phyloP scores from a whole-genome alignment of 2,329 filamentous ascomycete genomes.

The Penicillium crustosum region DNA sequence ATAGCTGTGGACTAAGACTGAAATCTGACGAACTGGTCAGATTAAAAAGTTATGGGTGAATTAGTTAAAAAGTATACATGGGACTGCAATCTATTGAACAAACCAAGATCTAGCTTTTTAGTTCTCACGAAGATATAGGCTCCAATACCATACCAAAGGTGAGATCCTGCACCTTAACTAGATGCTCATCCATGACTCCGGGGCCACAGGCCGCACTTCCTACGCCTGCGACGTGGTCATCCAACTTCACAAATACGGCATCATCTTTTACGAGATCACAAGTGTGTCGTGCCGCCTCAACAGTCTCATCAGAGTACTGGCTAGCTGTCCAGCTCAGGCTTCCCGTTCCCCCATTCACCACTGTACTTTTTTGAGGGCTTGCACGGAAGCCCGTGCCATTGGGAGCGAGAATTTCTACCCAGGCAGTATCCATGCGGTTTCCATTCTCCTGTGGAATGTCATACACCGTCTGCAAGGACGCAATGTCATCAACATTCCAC shows the following conservation, averaged over 20 bases:
- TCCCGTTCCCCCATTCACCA: neutral
- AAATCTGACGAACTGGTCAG: too few species aligned
- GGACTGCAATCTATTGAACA: neutral
- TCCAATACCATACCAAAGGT: constrained; percentile 7
- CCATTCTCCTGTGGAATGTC: constrained; percentile 30
- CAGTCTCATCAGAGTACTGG: constrained; percentile 2
- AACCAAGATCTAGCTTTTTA: neutral
- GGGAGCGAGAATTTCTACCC: constrained; percentile 15
- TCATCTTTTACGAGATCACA: constrained; percentile 7
- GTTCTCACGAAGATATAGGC: neutral
- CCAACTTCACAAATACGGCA: constrained; percentile 5
- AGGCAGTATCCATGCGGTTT: constrained; percentile 25
- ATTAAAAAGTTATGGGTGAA: too few species aligned
- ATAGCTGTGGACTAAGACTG: too few species aligned
- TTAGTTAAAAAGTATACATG: too few species aligned
- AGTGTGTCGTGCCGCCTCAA: constrained; percentile 7
- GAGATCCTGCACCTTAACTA: constrained; percentile 8
- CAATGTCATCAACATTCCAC: constrained; percentile 12
- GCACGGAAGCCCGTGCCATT: constrained; percentile 13
- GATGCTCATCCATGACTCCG: constrained; percentile 4
- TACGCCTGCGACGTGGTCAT: constrained; percentile 7
- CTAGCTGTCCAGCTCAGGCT: constrained; percentile 9
- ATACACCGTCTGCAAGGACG: constrained; percentile 26
- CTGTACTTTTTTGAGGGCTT: neutral
- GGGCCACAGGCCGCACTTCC: constrained; percentile 12